Evolutionary conservation across 2,329 filamentous ascomycete species (phyloP).

Genomic region (Alternaria dauci): DNA sequence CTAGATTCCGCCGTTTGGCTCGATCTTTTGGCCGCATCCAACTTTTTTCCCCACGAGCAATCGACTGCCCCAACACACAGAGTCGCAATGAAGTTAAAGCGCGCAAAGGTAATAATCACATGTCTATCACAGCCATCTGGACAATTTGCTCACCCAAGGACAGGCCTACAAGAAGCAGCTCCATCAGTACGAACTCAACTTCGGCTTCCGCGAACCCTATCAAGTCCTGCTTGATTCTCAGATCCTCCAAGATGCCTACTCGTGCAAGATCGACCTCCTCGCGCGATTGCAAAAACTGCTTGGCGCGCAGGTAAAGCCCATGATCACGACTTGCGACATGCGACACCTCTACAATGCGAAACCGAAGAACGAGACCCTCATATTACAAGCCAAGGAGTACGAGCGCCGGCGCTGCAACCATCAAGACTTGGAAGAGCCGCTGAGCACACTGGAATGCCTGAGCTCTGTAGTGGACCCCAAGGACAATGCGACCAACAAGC

Average conservation of each 20-base stretch:
- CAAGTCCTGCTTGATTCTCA: slow-evolving; percentile 81
- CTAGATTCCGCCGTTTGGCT: slow-evolving; percentile 10
- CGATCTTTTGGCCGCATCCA: slow-evolving; percentile 21
- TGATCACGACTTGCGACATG: slow-evolving; percentile 84
- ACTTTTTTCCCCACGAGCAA: slow-evolving; percentile 21
- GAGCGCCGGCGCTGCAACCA: slow-evolving; percentile 83
- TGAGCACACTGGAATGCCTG: slow-evolving; percentile 75
- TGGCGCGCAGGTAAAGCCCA: slow-evolving; percentile 84
- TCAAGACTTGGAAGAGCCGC: slow-evolving; percentile 75
- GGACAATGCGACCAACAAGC: slow-evolving; percentile 73
- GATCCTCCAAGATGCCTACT: slow-evolving; percentile 80
- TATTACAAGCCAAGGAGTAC: slow-evolving; percentile 76
- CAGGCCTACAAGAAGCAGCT: slow-evolving; percentile 91
- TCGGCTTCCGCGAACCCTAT: slow-evolving; percentile 92
- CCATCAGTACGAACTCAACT: slow-evolving; percentile 86
- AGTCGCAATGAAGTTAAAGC: slow-evolving; percentile 45
- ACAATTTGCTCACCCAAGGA: slow-evolving; percentile 53
- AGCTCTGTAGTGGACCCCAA: slow-evolving; percentile 81
- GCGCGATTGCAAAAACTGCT: slow-evolving; percentile 80
- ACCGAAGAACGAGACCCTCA: slow-evolving; percentile 65
- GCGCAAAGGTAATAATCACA: slow-evolving; percentile 34
- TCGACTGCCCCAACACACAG: slow-evolving; percentile 9
- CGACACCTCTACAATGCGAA: slow-evolving; percentile 76
- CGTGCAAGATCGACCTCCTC: slow-evolving; percentile 87
- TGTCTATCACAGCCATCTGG: too few species aligned